Conservation (phyloP, 2,329 filamentous ascomycete species). For the Curvularia spicifera region DNA sequence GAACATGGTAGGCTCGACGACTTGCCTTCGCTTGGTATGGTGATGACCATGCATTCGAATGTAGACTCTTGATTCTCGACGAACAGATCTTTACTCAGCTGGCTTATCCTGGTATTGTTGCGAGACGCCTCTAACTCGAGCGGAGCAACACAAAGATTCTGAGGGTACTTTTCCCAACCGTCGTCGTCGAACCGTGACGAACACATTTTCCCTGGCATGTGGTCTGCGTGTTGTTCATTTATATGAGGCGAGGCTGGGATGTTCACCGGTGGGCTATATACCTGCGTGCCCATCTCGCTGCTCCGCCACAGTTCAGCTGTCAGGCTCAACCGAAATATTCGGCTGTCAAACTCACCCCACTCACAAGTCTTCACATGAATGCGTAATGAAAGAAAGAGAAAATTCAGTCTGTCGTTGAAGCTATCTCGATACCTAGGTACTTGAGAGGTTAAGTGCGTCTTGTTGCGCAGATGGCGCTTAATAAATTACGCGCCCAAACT, state of each 20-base stretch:
- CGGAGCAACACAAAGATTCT: slow-evolving; percentile 6
- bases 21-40: not conserved
- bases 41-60: slow-evolving; percentile 4
- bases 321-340: not conserved
- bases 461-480: not conserved
- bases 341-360: not conserved
- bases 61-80: slow-evolving; percentile 9
- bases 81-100: slow-evolving; percentile 12
- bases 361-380: too few species aligned
- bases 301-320: not conserved
- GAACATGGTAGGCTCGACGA: not conserved
- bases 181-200: not conserved
- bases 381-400: too few species aligned
- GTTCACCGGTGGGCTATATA: not conserved
- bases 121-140: slow-evolving; percentile 8
- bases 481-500: not conserved
- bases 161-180: slow-evolving; percentile 11
- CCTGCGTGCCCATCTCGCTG: not conserved
- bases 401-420: not conserved
- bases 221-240: not conserved
- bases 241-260: not conserved
- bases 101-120: slow-evolving; percentile 5
- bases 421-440: not conserved
- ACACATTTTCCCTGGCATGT: too few species aligned
- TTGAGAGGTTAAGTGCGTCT: not conserved